Conservation (phyloP, 2,329 filamentous ascomycete genomes). For the Colletotrichum lentis region DNA sequence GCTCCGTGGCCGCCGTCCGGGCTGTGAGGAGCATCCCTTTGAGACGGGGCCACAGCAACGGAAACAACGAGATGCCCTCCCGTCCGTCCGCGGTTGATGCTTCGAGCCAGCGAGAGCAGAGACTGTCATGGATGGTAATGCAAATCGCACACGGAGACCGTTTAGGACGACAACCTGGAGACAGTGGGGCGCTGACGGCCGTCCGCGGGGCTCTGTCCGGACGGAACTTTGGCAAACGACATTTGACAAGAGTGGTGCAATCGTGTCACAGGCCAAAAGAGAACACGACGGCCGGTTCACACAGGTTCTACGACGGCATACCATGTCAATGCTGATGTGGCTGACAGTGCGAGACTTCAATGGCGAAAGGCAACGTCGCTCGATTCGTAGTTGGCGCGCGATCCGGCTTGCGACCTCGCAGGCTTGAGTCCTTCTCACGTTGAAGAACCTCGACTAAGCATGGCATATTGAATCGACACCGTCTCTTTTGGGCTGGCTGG, state of each 20-base stretch:
- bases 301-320: too few species aligned
- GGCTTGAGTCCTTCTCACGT: too few species aligned
- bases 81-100: neutral
- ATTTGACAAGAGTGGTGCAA: conserved; percentile 8
- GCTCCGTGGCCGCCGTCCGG: neutral
- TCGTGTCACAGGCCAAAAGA: neutral
- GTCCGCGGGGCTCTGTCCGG: neutral
- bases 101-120: neutral
- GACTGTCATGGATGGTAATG: neutral
- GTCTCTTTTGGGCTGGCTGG: too few species aligned
- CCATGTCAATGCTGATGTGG: neutral
- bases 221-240: conserved; percentile 16
- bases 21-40: conserved; percentile 10
- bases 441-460: too few species aligned
- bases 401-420: too few species aligned
- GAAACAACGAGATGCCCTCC: neutral
- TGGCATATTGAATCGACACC: too few species aligned
- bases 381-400: too few species aligned
- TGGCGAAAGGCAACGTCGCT: too few species aligned
- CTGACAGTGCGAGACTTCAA: too few species aligned
- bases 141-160: neutral
- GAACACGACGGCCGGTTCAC: neutral
- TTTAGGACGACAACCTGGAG: conserved; percentile 10
- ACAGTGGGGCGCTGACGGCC: conserved; percentile 1
- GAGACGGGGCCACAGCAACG: conserved; percentile 1